A percentile compares a stretch with the other conserved stretches of the same genome.
phyloP scores from a whole-genome alignment of 1,284 basidiomycete genomes.

The Melampsora americana region DNA sequence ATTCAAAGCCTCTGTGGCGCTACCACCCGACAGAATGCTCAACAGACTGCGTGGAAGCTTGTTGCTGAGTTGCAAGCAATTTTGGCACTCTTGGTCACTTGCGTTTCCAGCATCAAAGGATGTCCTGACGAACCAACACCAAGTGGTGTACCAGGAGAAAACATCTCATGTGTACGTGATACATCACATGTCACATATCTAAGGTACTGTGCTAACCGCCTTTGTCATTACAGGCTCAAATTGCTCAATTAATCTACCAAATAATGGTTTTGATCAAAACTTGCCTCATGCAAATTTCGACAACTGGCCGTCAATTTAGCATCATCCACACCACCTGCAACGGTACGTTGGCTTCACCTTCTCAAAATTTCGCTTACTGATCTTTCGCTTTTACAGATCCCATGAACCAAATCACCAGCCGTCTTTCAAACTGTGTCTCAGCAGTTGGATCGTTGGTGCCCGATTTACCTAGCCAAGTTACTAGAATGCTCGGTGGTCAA shows the following conservation, averaged over 20 bases:
- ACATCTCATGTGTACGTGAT: constrained; percentile 1
- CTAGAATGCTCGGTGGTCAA: constrained; percentile 12
- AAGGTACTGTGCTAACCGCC: neutral
- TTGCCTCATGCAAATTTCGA: constrained; percentile 13
- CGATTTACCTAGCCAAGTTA: neutral
- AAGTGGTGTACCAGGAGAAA: constrained; percentile 16
- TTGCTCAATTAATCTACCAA: constrained; percentile 22
- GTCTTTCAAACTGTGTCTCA: constrained; percentile 13
- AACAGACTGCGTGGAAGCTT: constrained; percentile 24
- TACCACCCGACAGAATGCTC: constrained; percentile 12
- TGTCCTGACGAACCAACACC: constrained; percentile 12
- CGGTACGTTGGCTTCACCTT: constrained; percentile 2
- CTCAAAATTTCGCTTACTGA: too few relatives aligned
- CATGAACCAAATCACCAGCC: constrained; percentile 10
- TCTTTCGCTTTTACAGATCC: neutral
- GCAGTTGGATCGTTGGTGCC: neutral
- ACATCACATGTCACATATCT: too few relatives aligned
- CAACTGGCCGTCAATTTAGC: constrained; percentile 3
- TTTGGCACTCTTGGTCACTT: constrained; percentile 15
- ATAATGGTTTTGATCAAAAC: constrained; percentile 19
- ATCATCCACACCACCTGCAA: constrained; percentile 21
- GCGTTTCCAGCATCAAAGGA: constrained; percentile 9
- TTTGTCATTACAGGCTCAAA: constrained; percentile 1
- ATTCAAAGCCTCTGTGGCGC: constrained; percentile 7
- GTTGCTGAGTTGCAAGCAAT: constrained; percentile 27